Evolutionary conservation across 257 asterid genomes (phyloP).

Genomic region (Nicotiana obtusifolia): DNA sequence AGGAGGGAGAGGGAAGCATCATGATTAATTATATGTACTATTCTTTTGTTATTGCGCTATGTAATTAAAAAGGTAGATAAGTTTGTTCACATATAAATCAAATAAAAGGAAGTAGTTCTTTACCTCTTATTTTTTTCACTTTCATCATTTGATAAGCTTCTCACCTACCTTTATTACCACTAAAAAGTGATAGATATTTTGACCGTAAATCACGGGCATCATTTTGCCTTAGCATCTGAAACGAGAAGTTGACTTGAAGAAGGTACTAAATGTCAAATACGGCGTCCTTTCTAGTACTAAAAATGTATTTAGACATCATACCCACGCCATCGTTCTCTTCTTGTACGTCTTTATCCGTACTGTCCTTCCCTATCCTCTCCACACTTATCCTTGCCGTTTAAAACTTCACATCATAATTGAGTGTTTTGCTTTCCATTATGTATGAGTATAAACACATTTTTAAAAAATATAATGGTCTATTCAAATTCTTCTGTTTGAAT

Average conservation of each 20-base stretch:
- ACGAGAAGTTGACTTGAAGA: not conserved
- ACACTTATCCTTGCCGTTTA: not conserved
- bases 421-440: not conserved
- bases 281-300: not conserved
- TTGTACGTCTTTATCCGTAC: constrained; percentile 8
- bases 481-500: no score
- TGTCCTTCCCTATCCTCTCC: not conserved
- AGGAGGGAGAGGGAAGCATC: not conserved
- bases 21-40: not conserved
- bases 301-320: not conserved
- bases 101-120: no score
- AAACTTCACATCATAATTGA: not conserved
- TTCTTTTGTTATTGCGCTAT: not conserved
- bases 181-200: not conserved
- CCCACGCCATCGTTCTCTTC: not conserved
- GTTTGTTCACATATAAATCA: no score
- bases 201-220: constrained; percentile 1
- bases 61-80: not conserved
- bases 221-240: not conserved
- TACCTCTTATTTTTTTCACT: not conserved
- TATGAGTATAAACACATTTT: no score
- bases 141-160: not conserved
- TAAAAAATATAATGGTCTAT: no score
- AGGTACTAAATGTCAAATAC: not conserved
- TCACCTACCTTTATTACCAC: not conserved